Evolutionary conservation across 371 early-diverging fungal genomes (phyloP), one percentile per base, ranked within the genome.

Genomic region (Sanchytrium tribonematis): DNA sequence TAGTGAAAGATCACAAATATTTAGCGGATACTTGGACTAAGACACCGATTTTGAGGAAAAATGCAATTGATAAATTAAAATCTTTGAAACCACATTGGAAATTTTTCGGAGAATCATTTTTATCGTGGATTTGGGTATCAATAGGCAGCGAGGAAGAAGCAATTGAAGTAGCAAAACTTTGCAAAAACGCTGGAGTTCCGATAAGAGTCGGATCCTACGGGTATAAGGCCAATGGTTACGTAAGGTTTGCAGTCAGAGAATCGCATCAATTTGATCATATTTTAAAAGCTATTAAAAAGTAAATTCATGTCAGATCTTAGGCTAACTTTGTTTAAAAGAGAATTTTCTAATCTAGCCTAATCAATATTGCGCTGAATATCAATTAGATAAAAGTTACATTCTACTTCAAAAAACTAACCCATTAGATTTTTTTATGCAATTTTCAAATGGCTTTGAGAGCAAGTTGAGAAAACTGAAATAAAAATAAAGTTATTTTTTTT

Each of bases 91-190:
- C 75, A 0, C 29, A 22, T 0, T 89, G 89, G 89, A 78, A 76
- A 31, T 84, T 78, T 74, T 79, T 84, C 69, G 89, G 89, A 30
- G 80, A 84, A 72, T 68, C 77, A 0, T 89, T 88, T 73, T 76
- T 89, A 69, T 85, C 86, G 75, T 89, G 89, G 88, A 82, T 89
- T 22, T 89, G 89, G 89, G 75, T 88, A 5, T 85, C 87, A 75
- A 81, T 86, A 70, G 78, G 76, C 67, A 73, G 73, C 68, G 82
- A 74, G 1, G 73, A 69, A 12, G 71, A 78, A 0, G 88, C 87
- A 0, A 77, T 78, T 29, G 77, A 78, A 69, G 87, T 85, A 0
- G 79, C 85, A 29, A 78, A 78, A 17, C 69, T 82, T 70, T 86
- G 88, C 16, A 81, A 80, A 70, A 76, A 73, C 29, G 87, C 88